Conservation (phyloP, 139 green algal genomes). For the Dunaliella sp. region DNA sequence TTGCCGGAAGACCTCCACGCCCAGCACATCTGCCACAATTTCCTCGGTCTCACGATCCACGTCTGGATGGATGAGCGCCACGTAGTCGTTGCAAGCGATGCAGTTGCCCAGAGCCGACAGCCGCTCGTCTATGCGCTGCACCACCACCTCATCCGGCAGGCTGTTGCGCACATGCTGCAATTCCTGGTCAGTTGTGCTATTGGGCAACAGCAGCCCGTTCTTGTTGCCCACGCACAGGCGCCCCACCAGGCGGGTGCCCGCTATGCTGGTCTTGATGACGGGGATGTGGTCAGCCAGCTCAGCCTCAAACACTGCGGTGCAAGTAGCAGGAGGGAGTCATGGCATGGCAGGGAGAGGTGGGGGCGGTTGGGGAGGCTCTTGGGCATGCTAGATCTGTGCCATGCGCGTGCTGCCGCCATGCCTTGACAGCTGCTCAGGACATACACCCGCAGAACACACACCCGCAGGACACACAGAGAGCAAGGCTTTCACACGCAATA, state of each 20-base stretch:
- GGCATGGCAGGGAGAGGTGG: too few relatives aligned
- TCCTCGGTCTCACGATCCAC: slow-evolving; percentile 72
- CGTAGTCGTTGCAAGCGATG: slow-evolving; percentile 98
- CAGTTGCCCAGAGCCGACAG: slow-evolving; percentile 97
- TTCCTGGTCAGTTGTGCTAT: slow-evolving; percentile 95
- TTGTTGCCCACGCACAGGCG: slow-evolving; percentile 93
- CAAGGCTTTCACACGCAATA: too few relatives aligned
- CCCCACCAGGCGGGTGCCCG: slow-evolving; percentile 93
- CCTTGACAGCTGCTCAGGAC: too few relatives aligned
- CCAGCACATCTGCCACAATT: slow-evolving; percentile 88
- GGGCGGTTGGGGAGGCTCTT: too few relatives aligned
- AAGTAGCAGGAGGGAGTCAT: too few relatives aligned
- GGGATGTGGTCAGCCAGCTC: slow-evolving; percentile 97
- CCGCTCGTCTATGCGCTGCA: slow-evolving; percentile 95
- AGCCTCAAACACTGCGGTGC: slow-evolving; percentile 92
- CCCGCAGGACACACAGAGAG: too few relatives aligned
- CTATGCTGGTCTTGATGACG: slow-evolving; percentile 87
- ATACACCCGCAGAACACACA: too few relatives aligned
- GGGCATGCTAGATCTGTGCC: too few relatives aligned
- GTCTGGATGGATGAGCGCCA: slow-evolving; percentile 96
- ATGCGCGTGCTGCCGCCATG: too few relatives aligned
- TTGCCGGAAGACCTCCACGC: slow-evolving; percentile 99
- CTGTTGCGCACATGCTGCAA: slow-evolving; percentile 96
- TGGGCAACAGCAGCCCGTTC: slow-evolving; percentile 96
- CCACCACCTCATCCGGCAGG: slow-evolving; percentile 96